Percentiles rank a stretch among this genome's conserved stretches.
Evolutionary conservation across 345 rosid genomes (phyloP).

Genomic region (Excoecaria agallocha): DNA sequence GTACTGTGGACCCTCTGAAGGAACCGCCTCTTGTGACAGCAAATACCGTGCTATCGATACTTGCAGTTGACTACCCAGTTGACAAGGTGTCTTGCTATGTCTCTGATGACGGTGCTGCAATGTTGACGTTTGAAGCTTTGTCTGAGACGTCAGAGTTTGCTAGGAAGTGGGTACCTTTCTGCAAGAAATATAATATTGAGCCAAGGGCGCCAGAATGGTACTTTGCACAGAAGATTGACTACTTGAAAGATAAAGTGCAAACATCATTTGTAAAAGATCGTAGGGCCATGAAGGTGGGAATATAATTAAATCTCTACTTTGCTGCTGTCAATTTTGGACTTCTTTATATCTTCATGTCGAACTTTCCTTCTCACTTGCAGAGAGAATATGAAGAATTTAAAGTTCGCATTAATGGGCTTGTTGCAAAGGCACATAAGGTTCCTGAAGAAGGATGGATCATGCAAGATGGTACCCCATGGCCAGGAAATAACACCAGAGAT

Average conservation of each 20-base stretch:
- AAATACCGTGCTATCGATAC: constrained; percentile 86
- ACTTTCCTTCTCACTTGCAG: constrained; percentile 39
- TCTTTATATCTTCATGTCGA: background rate
- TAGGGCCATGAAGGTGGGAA: constrained; percentile 86
- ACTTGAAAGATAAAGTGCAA: constrained; percentile 89
- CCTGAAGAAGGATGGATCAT: constrained; percentile 97
- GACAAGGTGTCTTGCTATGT: constrained; percentile 95
- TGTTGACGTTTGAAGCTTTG: constrained; percentile 85
- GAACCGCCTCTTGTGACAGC: constrained; percentile 98
- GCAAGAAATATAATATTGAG: constrained; percentile 79
- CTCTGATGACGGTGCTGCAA: constrained; percentile 96
- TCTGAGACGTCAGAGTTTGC: constrained; percentile 94
- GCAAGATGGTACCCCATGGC: constrained; percentile 99
- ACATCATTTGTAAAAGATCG: constrained; percentile 94
- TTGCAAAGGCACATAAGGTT: constrained; percentile 76
- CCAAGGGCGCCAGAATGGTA: constrained; percentile 99
- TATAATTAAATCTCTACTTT: constrained; percentile 3
- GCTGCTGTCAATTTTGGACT: background rate
- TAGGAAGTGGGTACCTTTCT: constrained; percentile 90
- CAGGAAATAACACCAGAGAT: constrained; percentile 93
- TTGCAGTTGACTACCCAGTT: constrained; percentile 89
- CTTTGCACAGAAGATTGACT: constrained; percentile 77
- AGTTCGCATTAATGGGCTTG: constrained; percentile 81
- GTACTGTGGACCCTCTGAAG: constrained; percentile 94
- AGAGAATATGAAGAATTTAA: constrained; percentile 95